These are phyloP conservation scores for Ophiostoma pallidulum DNA, from an alignment of 2,329 filamentous ascomycete genomes.

Conservation along the genomic window DNA sequence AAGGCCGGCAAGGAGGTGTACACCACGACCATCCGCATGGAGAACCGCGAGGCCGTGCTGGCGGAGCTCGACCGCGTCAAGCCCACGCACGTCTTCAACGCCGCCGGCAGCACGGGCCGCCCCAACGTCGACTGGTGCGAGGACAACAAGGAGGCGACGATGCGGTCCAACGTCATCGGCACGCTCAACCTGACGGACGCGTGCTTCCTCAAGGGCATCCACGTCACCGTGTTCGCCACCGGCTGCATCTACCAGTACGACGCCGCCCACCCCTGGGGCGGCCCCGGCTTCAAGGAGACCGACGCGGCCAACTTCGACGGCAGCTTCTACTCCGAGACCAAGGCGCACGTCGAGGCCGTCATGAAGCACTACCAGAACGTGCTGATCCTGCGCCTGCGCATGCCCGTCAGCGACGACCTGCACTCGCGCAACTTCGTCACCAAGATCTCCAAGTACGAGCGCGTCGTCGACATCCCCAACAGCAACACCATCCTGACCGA, in stretches of 20 bases:
- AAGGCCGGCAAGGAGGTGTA: slow-evolving; percentile 51
- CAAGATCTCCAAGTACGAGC: slow-evolving; percentile 56
- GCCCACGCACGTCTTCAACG: slow-evolving; percentile 59
- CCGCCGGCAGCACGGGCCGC: slow-evolving; percentile 55
- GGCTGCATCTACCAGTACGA: slow-evolving; percentile 61
- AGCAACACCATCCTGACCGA: slow-evolving; percentile 58
- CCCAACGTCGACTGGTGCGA: slow-evolving; percentile 66
- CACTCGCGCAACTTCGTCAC: slow-evolving; percentile 59
- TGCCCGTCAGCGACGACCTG: slow-evolving; percentile 60
- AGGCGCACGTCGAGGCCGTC: slow-evolving; percentile 55
- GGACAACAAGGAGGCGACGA: slow-evolving; percentile 57
- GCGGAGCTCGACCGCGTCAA: slow-evolving; percentile 47
- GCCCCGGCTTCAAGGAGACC: slow-evolving; percentile 50
- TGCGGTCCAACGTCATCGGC: slow-evolving; percentile 58
- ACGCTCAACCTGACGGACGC: slow-evolving; percentile 53
- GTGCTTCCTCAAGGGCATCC: slow-evolving; percentile 49
- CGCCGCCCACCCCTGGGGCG: slow-evolving; percentile 49
- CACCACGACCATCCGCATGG: slow-evolving; percentile 55
- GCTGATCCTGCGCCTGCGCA: slow-evolving; percentile 56
- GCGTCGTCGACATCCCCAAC: slow-evolving; percentile 59
- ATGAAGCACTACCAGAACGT: slow-evolving; percentile 52
- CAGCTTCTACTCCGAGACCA: slow-evolving; percentile 60
- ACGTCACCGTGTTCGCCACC: slow-evolving; percentile 57
- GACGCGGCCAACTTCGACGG: slow-evolving; percentile 56
- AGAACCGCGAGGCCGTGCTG: slow-evolving; percentile 48